Percentiles rank a stretch among this genome's conserved stretches.
phyloP scores from a whole-genome alignment of 805 yeast species.

The Clavispora phyllophila region DNA sequence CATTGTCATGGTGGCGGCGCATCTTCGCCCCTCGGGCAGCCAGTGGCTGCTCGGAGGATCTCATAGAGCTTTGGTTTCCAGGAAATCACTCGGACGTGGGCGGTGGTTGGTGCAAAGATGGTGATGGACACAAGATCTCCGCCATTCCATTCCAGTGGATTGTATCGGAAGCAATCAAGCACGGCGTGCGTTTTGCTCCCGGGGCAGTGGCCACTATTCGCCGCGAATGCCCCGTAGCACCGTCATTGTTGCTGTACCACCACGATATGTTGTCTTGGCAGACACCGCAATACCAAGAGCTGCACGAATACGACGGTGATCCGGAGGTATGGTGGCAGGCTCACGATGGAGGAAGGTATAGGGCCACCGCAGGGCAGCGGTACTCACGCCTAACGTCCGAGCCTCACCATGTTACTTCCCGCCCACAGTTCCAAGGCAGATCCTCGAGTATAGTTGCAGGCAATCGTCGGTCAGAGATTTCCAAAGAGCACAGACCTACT shows the following conservation, averaged over 20 bases:
- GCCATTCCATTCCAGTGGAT: constrained; percentile 60
- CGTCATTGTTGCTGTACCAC: constrained; percentile 42
- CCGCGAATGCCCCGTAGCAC: constrained; percentile 27
- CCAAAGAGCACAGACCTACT: not conserved
- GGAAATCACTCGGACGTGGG: constrained; percentile 70
- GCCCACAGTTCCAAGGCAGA: no score
- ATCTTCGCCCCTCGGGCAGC: constrained; percentile 1
- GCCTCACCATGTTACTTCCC: no score
- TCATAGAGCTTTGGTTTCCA: constrained; percentile 59
- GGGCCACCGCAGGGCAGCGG: no score
- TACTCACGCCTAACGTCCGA: no score
- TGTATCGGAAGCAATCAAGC: constrained; percentile 45
- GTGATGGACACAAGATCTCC: constrained; percentile 40
- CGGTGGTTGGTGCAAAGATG: constrained; percentile 57
- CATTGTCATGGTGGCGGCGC: constrained; percentile 8
- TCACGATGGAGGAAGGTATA: no score
- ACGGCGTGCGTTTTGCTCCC: constrained; percentile 34
- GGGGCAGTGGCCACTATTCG: not conserved
- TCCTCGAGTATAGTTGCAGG: no score
- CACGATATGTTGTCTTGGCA: constrained; percentile 44
- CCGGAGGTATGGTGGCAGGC: not conserved
- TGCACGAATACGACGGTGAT: not conserved
- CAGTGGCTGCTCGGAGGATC: constrained; percentile 17
- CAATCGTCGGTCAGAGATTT: no score
- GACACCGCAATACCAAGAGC: not conserved